These are phyloP conservation scores for Auricularia sp. DNA, from an alignment of 768 basidiomycete genomes.

Conservation along the genomic window DNA sequence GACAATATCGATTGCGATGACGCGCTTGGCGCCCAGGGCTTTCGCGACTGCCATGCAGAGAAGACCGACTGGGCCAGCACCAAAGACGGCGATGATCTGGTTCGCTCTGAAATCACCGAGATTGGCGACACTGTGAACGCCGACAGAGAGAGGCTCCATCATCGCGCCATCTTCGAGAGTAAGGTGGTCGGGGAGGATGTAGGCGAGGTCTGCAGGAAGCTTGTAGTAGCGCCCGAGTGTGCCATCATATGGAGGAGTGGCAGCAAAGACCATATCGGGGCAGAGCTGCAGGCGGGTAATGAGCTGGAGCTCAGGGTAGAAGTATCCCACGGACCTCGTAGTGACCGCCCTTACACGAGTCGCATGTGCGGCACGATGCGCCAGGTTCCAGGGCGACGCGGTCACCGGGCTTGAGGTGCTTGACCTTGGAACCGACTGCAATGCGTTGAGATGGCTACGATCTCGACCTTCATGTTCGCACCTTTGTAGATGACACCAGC, in stretches of 20 bases:
- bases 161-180: constrained; percentile 91
- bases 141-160: constrained; percentile 95
- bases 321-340: constrained; percentile 51
- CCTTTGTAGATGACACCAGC: constrained; percentile 68
- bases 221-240: constrained; percentile 82
- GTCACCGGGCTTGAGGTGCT: constrained; percentile 69
- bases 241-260: constrained; percentile 89
- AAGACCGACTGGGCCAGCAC: constrained; percentile 79
- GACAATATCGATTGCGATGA: constrained; percentile 79
- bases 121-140: constrained; percentile 75
- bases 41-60: constrained; percentile 95
- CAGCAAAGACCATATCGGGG: constrained; percentile 78
- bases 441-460: not conserved
- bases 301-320: constrained; percentile 3
- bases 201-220: constrained; percentile 77
- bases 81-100: constrained; percentile 75
- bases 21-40: constrained; percentile 75
- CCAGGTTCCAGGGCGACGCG: constrained; percentile 91
- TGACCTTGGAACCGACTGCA: constrained; percentile 67
- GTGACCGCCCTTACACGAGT: constrained; percentile 72
- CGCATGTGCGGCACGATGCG: constrained; percentile 72
- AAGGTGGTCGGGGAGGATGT: constrained; percentile 72
- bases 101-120: constrained; percentile 63
- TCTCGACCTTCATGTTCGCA: constrained; percentile 15
- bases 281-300: constrained; percentile 48